Conservation (phyloP, 2,329 filamentous ascomycete species). For the Tolypocladium album region DNA sequence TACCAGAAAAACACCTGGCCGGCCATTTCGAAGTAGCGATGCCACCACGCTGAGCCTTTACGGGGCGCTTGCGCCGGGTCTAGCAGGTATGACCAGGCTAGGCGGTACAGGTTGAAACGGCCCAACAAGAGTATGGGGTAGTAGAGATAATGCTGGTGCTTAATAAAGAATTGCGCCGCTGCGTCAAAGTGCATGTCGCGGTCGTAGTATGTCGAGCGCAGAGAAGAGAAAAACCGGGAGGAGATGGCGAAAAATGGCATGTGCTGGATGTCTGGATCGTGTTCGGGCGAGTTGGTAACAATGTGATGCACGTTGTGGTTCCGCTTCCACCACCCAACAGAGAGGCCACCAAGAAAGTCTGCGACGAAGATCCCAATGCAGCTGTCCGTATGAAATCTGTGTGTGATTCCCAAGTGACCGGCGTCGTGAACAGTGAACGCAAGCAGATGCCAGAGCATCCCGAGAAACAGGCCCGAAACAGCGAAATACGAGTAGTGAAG, state of each 20-base stretch:
- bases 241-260: conserved; percentile 83
- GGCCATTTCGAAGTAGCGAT: conserved; percentile 65
- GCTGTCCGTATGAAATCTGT: conserved; percentile 73
- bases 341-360: conserved; percentile 80
- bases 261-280: conserved; percentile 91
- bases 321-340: conserved; percentile 92
- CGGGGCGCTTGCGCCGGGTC: conserved; percentile 55
- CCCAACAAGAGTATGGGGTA: conserved; percentile 73
- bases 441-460: conserved; percentile 86
- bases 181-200: conserved; percentile 68
- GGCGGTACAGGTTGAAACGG: conserved; percentile 75
- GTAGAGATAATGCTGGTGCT: conserved; percentile 72
- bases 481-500: conserved; percentile 56
- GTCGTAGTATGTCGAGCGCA: conserved; percentile 77
- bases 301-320: conserved; percentile 97
- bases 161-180: conserved; percentile 57
- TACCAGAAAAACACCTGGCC: conserved; percentile 76
- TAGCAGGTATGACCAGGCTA: conserved; percentile 74
- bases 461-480: conserved; percentile 63
- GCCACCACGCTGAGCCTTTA: conserved; percentile 39
- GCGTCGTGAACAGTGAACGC: conserved; percentile 93
- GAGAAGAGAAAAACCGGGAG: conserved; percentile 62
- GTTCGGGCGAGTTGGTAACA: conserved; percentile 88
- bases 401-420: conserved; percentile 94
- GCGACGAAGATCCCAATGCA: conserved; percentile 84